phyloP scores from a whole-genome alignment of 148 eudicot genomes.

The Spergularia bocconei region DNA sequence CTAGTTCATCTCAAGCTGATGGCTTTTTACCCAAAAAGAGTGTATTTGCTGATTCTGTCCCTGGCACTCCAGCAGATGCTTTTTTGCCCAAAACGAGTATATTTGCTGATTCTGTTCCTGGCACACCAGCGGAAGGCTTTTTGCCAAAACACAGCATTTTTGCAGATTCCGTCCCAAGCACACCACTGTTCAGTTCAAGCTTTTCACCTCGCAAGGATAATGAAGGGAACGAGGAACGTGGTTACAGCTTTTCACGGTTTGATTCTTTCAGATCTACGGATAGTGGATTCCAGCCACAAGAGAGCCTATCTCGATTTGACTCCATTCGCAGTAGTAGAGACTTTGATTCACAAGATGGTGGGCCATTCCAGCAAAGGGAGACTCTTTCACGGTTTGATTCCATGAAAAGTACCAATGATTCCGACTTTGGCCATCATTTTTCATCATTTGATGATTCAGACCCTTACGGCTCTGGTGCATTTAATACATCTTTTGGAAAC shows the following conservation, averaged over 20 bases:
- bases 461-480: conserved; percentile 36
- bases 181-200: conserved; percentile 49
- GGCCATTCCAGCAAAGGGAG: conserved; percentile 49
- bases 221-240: conserved; percentile 53
- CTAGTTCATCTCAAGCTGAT: conserved; percentile 44
- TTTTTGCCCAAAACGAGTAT: conserved; percentile 39
- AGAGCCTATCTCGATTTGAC: conserved; percentile 64
- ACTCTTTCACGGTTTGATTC: conserved; percentile 77
- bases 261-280: conserved; percentile 74
- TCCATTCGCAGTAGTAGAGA: conserved; percentile 63
- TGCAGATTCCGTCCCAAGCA: conserved; percentile 78
- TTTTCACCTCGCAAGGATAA: conserved; percentile 42
- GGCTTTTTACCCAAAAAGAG: conserved; percentile 35
- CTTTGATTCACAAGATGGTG: conserved; percentile 33
- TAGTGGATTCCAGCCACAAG: conserved; percentile 59
- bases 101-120: conserved; percentile 69
- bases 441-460: conserved; percentile 49
- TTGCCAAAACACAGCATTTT: conserved; percentile 46
- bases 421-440: conserved; percentile 43
- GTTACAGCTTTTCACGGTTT: conserved; percentile 75
- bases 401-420: conserved; percentile 55
- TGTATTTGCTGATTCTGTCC: conserved; percentile 62
- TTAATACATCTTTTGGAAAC: conserved; percentile 33
- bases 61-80: conserved; percentile 55
- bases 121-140: conserved; percentile 57